Conservation (phyloP, 805 yeast species). For the Kodamaea kakaduensis region DNA sequence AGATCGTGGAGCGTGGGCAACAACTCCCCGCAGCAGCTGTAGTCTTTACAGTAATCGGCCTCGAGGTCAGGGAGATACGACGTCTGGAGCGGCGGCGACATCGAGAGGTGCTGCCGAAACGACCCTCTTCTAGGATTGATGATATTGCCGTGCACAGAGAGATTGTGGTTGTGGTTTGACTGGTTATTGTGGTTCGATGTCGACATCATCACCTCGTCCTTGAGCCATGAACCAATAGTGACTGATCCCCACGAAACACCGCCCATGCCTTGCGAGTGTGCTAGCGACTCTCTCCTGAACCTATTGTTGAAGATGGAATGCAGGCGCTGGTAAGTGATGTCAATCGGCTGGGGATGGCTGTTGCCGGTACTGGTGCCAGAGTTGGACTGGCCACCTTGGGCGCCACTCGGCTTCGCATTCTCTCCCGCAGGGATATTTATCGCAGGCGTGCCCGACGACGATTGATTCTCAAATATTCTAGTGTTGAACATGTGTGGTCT, state of each 20-base stretch:
- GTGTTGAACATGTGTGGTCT: constrained; percentile 48
- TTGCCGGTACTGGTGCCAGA: constrained; percentile 8
- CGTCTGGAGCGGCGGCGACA: constrained; percentile 65
- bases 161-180: constrained; percentile 12
- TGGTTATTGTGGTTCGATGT: constrained; percentile 12
- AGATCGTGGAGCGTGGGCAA: constrained; percentile 93
- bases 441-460: constrained; percentile 23
- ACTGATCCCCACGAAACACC: constrained; percentile 97
- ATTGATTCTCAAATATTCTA: constrained; percentile 34
- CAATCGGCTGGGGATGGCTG: constrained; percentile 38
- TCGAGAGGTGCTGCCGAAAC: constrained; percentile 32
- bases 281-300: constrained; percentile 83
- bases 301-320: constrained; percentile 36
- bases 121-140: constrained; percentile 39
- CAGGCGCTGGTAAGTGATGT: constrained; percentile 40
- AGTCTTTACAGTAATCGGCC: constrained; percentile 95
- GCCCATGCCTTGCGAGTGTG: constrained; percentile 97
- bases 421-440: constrained; percentile 24
- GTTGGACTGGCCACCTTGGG: constrained; percentile 8
- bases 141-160: constrained; percentile 17
- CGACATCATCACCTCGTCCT: constrained; percentile 81
- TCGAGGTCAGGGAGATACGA: constrained; percentile 89
- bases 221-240: constrained; percentile 91
- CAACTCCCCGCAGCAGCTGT: constrained; percentile 90
- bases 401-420: constrained; percentile 1